Conservation (phyloP, 163 green algal species). For the Scenedesmus sp. region DNA sequence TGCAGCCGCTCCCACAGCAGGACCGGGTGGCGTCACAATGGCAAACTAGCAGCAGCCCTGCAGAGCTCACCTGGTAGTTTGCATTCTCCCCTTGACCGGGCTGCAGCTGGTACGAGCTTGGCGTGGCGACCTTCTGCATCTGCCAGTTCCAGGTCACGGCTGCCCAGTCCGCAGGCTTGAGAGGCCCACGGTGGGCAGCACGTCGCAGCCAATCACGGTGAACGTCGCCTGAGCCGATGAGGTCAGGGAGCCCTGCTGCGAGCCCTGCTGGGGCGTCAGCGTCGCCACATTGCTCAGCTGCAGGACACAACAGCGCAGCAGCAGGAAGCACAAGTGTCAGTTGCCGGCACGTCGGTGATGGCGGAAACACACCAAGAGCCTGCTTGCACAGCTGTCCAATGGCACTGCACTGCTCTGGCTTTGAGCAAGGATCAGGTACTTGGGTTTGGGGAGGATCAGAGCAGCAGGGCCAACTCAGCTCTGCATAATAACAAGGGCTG, state of each 20-base stretch:
- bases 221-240: conserved; percentile 11
- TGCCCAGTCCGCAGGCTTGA: conserved; percentile 23
- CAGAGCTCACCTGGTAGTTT: conserved; percentile 13
- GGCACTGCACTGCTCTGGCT: too few relatives aligned
- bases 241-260: neutral
- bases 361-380: too few relatives aligned
- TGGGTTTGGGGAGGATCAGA: too few relatives aligned
- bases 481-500: too few relatives aligned
- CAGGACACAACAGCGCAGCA: neutral
- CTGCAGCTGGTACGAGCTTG: conserved; percentile 28
- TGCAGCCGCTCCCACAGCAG: too few relatives aligned
- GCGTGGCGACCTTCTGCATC: conserved; percentile 15
- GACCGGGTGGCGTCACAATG: too few relatives aligned
- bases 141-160: conserved; percentile 38
- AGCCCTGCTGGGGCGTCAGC: neutral
- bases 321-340: neutral
- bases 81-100: conserved; percentile 14
- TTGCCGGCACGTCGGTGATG: too few relatives aligned
- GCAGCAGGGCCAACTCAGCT: too few relatives aligned
- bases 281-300: conserved; percentile 44
- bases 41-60: too few relatives aligned
- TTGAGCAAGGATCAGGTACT: too few relatives aligned
- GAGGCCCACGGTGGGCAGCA: conserved; percentile 27
- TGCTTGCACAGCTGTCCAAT: too few relatives aligned
- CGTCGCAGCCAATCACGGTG: conserved; percentile 38